These are phyloP conservation scores for Syzygium jambos DNA, from an alignment of 345 rosid genomes.

Conservation along the genomic window DNA sequence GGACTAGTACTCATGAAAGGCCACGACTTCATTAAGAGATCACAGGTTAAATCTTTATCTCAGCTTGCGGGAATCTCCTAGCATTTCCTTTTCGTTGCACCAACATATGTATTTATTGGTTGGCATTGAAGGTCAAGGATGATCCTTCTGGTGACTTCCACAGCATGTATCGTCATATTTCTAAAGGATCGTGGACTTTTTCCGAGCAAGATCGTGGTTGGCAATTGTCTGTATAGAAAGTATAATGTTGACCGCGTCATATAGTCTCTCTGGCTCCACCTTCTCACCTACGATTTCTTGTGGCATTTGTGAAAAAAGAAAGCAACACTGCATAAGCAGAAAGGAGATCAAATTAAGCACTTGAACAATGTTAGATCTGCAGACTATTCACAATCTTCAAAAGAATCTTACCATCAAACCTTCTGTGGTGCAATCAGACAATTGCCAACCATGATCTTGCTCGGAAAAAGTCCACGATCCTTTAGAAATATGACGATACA, in stretches of 20 bases:
- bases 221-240: slow-evolving; percentile 23
- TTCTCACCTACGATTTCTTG: slow-evolving; percentile 25
- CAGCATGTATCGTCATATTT: slow-evolving; percentile 20
- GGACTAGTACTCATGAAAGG: slow-evolving; percentile 18
- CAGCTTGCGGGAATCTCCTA: neutral
- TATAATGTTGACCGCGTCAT: slow-evolving; percentile 31
- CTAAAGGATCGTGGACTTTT: slow-evolving; percentile 28
- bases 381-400: neutral
- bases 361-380: neutral
- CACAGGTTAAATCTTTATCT: slow-evolving; percentile 27
- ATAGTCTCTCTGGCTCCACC: slow-evolving; percentile 18
- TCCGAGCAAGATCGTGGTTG: slow-evolving; percentile 23
- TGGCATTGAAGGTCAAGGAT: slow-evolving; percentile 7
- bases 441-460: slow-evolving; percentile 29
- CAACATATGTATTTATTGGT: neutral
- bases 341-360: neutral
- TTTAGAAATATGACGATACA: slow-evolving; percentile 26
- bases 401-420: slow-evolving; percentile 11
- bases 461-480: slow-evolving; percentile 28
- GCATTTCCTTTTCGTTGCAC: neutral
- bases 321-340: slow-evolving; percentile 17
- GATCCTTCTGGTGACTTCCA: slow-evolving; percentile 19
- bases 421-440: slow-evolving; percentile 29
- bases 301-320: slow-evolving; percentile 20
- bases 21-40: slow-evolving; percentile 23